Percentiles rank a stretch among this genome's conserved stretches.
Evolutionary conservation across 495 filamentous ascomycete genomes (phyloP).

Genomic region (Xylaria acuta): DNA sequence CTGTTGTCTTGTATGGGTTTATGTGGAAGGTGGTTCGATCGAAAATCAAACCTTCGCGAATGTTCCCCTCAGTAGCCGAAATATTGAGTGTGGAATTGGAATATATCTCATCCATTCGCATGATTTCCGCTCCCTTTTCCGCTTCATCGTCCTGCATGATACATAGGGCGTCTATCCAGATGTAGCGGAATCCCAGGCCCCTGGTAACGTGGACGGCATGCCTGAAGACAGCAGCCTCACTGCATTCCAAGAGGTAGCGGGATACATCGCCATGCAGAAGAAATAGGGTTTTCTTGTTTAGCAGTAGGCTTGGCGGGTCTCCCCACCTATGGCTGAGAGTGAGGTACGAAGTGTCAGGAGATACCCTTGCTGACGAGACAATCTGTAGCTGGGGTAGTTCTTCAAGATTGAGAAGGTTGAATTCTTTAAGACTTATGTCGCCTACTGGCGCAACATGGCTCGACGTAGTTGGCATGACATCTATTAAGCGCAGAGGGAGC

Average conservation of each 20-base stretch:
- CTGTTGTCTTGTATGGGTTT: not conserved
- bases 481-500: not conserved
- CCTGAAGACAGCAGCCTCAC: not conserved
- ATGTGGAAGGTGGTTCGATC: not conserved
- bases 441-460: not conserved
- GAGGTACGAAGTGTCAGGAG: not conserved
- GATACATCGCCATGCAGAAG: not conserved
- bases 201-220: not conserved
- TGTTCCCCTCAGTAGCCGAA: not conserved
- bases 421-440: not conserved
- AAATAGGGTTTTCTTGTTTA: not conserved
- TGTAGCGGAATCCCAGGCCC: not conserved
- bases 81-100: not conserved
- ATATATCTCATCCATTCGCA: not conserved
- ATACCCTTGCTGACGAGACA: not conserved
- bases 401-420: not conserved
- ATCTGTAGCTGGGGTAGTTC: not conserved
- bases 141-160: not conserved
- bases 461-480: not conserved
- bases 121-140: not conserved
- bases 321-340: not conserved
- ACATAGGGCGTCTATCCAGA: not conserved
- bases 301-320: not conserved
- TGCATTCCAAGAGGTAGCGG: not conserved
- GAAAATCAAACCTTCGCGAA: not conserved